Percentiles rank a stretch among this genome's conserved stretches.
These are phyloP conservation scores for Pythium myriotylum DNA, from an alignment of 352 stramenopile species.

Conservation along the genomic window DNA sequence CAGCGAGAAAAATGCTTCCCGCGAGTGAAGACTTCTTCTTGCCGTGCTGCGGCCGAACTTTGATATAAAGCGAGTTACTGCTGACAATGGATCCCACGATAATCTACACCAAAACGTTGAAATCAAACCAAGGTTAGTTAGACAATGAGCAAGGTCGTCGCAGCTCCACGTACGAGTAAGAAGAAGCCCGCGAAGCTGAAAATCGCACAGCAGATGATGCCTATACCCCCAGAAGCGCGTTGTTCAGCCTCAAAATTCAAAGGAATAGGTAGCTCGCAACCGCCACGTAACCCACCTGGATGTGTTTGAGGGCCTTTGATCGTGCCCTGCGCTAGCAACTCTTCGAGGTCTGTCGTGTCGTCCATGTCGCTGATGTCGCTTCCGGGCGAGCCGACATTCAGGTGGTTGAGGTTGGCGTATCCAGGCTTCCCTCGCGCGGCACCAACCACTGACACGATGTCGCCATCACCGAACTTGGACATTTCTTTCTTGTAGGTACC, in stretches of 20 bases:
- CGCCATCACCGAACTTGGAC: slow-evolving; percentile 69
- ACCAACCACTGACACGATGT: slow-evolving; percentile 64
- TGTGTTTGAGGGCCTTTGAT: slow-evolving; percentile 75
- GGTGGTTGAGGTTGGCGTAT: slow-evolving; percentile 83
- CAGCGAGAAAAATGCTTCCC: slow-evolving; percentile 85
- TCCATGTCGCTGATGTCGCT: slow-evolving; percentile 81
- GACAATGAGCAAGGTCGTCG: not conserved
- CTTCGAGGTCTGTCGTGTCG: slow-evolving; percentile 78
- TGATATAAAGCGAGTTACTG: slow-evolving; percentile 89
- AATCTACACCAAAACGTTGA: slow-evolving; percentile 21
- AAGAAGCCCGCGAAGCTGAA: slow-evolving; percentile 78
- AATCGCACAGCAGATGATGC: slow-evolving; percentile 77
- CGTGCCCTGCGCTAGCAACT: slow-evolving; percentile 72
- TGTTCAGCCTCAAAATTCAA: no score
- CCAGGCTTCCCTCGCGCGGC: slow-evolving; percentile 66
- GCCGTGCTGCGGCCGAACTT: slow-evolving; percentile 71
- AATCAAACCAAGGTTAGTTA: not conserved
- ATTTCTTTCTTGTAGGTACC: slow-evolving; percentile 81
- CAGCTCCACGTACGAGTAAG: slow-evolving; percentile 48
- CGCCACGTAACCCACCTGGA: slow-evolving; percentile 39
- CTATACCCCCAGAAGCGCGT: slow-evolving; percentile 19
- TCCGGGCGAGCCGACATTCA: slow-evolving; percentile 75
- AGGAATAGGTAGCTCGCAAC: no score
- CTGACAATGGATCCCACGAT: slow-evolving; percentile 86
- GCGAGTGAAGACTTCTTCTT: slow-evolving; percentile 85